Evolutionary conservation across 805 yeast species (phyloP).

Genomic region (Cyberlindnera euphorbiiphila): DNA sequence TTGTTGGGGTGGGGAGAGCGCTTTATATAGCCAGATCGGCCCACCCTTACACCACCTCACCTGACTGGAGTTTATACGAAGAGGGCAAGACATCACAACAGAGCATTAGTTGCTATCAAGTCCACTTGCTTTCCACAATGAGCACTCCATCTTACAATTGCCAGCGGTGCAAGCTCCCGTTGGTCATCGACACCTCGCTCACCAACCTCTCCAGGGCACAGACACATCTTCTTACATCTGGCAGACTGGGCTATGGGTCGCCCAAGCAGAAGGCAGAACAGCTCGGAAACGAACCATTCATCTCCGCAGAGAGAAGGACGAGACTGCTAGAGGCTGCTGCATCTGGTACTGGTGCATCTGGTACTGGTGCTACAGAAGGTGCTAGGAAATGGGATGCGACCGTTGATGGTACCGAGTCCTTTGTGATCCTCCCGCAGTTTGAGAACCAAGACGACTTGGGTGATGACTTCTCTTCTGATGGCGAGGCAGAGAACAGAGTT

Average conservation of each 20-base stretch:
- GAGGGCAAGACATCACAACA: too few species aligned
- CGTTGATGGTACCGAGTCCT: constrained; percentile 22
- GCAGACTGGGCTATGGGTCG: constrained; percentile 26
- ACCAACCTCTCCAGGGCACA: constrained; percentile 52
- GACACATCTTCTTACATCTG: constrained; percentile 45
- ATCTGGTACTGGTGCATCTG: too few species aligned
- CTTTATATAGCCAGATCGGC: too few species aligned
- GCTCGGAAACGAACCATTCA: constrained; percentile 26
- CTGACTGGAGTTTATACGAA: too few species aligned
- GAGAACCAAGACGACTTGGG: constrained; percentile 25
- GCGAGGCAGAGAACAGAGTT: constrained; percentile 30
- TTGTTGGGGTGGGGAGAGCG: neutral
- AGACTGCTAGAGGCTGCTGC: constrained; percentile 15
- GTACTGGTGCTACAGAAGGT: constrained; percentile 9
- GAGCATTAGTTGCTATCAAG: too few species aligned
- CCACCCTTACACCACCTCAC: too few species aligned
- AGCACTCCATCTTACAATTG: constrained; percentile 34
- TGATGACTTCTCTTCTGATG: constrained; percentile 25
- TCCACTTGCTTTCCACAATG: too few species aligned
- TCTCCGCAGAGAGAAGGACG: constrained; percentile 21
- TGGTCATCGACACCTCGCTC: constrained; percentile 53
- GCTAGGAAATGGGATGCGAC: constrained; percentile 11
- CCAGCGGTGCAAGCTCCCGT: constrained; percentile 59
- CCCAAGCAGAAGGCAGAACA: constrained; percentile 7
- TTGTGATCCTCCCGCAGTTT: constrained; percentile 28